Conservation (phyloP, 208 protist species). For the Acanthamoeba pearcei region DNA sequence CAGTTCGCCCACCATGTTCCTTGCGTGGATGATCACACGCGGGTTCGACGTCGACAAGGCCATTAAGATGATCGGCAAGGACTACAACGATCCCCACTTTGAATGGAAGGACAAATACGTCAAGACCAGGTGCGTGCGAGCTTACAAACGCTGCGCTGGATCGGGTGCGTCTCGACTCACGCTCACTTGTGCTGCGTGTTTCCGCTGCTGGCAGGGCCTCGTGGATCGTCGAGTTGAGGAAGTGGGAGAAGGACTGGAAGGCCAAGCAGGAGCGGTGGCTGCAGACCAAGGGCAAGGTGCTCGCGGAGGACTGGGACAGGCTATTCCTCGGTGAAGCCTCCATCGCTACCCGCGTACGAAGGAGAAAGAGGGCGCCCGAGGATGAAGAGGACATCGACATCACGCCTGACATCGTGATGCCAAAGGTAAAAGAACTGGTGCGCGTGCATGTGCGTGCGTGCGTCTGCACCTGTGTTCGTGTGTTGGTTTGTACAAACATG, state of each 20-base stretch:
- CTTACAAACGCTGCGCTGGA: neutral
- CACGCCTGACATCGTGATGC: neutral
- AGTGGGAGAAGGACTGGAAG: slow-evolving; percentile 61
- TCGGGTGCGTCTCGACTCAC: no score
- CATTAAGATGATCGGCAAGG: slow-evolving; percentile 50
- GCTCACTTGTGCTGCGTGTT: no score
- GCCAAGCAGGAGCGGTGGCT: neutral
- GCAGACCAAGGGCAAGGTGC: neutral
- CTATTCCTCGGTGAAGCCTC: slow-evolving; percentile 20
- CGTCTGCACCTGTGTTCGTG: no score
- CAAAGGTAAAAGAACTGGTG: neutral
- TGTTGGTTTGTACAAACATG: neutral
- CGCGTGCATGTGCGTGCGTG: neutral
- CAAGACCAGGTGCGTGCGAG: neutral
- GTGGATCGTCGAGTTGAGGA: slow-evolving; percentile 53
- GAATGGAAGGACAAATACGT: slow-evolving; percentile 67
- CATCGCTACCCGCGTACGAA: neutral
- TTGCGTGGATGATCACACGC: slow-evolving; percentile 65
- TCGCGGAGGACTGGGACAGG: slow-evolving; percentile 4
- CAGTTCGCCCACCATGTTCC: slow-evolving; percentile 66
- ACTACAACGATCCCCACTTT: slow-evolving; percentile 49
- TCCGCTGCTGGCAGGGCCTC: neutral
- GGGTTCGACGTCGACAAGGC: slow-evolving; percentile 5
- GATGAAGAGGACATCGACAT: neutral
- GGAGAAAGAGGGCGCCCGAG: slow-evolving; percentile 9